phyloP scores from a whole-genome alignment of 371 early-diverging fungal species.

The Mucor racemosus region DNA sequence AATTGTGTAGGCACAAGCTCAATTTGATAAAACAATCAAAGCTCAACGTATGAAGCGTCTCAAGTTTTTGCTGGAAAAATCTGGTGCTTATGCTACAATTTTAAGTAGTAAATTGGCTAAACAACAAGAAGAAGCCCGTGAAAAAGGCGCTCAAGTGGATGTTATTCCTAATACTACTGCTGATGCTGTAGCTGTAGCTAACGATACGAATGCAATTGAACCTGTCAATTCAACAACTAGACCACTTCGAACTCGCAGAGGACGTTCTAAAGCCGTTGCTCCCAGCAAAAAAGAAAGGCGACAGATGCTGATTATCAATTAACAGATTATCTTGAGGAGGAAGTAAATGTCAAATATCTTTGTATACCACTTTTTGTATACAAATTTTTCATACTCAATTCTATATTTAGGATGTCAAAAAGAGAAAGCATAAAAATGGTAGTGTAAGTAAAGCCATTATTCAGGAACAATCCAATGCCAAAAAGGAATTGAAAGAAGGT shows the following conservation, averaged over 20 bases:
- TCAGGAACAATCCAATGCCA: constrained; percentile 27
- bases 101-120: constrained; percentile 77
- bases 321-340: constrained; percentile 63
- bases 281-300: constrained; percentile 25
- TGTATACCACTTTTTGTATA: too few species aligned
- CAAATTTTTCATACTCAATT: background rate
- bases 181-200: background rate
- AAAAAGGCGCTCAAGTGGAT: constrained; percentile 50
- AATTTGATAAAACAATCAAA: constrained; percentile 63
- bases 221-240: background rate
- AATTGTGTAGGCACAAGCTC: constrained; percentile 54
- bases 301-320: constrained; percentile 58
- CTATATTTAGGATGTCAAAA: constrained; percentile 43
- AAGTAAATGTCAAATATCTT: constrained; percentile 33
- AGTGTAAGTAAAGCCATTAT: constrained; percentile 41
- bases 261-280: constrained; percentile 9
- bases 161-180: constrained; percentile 27
- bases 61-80: constrained; percentile 81
- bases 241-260: background rate
- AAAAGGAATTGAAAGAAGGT: constrained; percentile 10
- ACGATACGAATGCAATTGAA: background rate
- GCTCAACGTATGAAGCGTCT: constrained; percentile 77
- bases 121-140: constrained; percentile 74
- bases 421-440: constrained; percentile 40
- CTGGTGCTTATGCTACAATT: constrained; percentile 83